Evolutionary conservation across 129 eudicot genomes (phyloP).

Genomic region (Escallonia rubra): DNA sequence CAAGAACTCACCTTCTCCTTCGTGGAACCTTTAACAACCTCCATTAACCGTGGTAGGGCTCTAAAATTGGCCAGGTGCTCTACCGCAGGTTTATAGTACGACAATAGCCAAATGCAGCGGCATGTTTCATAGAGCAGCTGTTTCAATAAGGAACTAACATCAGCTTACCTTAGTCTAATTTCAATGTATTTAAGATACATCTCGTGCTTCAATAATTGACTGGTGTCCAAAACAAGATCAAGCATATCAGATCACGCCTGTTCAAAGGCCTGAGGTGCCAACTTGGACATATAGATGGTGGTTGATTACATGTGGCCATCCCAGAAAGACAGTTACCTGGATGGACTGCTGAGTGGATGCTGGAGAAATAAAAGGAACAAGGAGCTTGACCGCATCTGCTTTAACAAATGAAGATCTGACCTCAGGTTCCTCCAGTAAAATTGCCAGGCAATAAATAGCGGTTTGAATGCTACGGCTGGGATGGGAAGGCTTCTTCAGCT

Average conservation of each 20-base stretch:
- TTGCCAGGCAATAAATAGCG: slow-evolving; percentile 67
- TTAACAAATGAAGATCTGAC: slow-evolving; percentile 87
- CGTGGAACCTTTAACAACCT: slow-evolving; percentile 84
- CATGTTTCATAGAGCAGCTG: slow-evolving; percentile 97
- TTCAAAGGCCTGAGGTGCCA: too few relatives aligned
- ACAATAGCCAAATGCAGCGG: slow-evolving; percentile 89
- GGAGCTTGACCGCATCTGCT: slow-evolving; percentile 90
- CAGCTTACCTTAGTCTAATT: neutral
- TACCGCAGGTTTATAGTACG: slow-evolving; percentile 92
- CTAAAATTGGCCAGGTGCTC: slow-evolving; percentile 92
- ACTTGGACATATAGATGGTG: too few relatives aligned
- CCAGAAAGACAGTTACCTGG: slow-evolving; percentile 46
- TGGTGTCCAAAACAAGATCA: too few relatives aligned
- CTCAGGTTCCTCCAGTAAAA: slow-evolving; percentile 69
- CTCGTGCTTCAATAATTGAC: too few relatives aligned
- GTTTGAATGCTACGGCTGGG: slow-evolving; percentile 69
- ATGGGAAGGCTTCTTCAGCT: slow-evolving; percentile 93
- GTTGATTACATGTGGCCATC: neutral
- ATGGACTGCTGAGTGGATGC: slow-evolving; percentile 97
- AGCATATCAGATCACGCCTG: too few relatives aligned
- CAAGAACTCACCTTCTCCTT: slow-evolving; percentile 71
- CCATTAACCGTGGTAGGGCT: slow-evolving; percentile 68
- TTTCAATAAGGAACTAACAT: slow-evolving; percentile 17
- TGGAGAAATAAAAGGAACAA: slow-evolving; percentile 84
- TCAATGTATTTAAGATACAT: too few relatives aligned